phyloP scores from a whole-genome alignment of 2,329 filamentous ascomycete species.

The Diaporthe vaccinii region DNA sequence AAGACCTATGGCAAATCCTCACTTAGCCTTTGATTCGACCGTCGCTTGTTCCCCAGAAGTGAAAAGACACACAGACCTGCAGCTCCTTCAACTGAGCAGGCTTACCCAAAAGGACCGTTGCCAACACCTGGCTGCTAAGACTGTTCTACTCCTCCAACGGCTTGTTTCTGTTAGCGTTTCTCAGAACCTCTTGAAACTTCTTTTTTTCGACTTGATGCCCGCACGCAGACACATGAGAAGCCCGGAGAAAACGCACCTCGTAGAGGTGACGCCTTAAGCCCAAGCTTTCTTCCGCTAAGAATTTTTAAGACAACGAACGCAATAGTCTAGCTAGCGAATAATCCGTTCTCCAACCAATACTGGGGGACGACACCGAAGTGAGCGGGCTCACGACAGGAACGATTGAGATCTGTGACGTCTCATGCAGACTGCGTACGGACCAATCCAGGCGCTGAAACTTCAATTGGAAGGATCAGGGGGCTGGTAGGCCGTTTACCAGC shows the following conservation, averaged over 20 bases:
- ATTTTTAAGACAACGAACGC: neutral
- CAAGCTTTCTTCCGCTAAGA: neutral
- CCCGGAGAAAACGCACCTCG: neutral
- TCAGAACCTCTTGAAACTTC: too few species aligned
- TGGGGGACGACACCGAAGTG: neutral
- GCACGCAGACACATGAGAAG: neutral
- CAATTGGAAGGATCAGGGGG: neutral
- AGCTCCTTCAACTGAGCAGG: too few species aligned
- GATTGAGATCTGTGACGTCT: neutral
- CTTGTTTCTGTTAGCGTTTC: too few species aligned
- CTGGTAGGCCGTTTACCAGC: neutral
- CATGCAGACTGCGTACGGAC: neutral
- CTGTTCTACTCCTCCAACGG: neutral
- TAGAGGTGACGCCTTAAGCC: neutral
- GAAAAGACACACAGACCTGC: too few species aligned
- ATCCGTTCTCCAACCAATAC: neutral
- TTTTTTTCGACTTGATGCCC: too few species aligned
- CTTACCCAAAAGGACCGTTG: too few species aligned
- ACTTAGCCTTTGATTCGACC: too few species aligned
- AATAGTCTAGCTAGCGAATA: neutral
- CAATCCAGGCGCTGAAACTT: neutral
- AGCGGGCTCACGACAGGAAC: neutral
- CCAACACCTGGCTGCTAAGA: too few species aligned
- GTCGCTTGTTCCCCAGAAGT: too few species aligned
- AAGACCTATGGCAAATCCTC: too few species aligned